Evolutionary conservation across 2,329 filamentous ascomycete genomes (phyloP).

Genomic region (Xylariaceae sp.): DNA sequence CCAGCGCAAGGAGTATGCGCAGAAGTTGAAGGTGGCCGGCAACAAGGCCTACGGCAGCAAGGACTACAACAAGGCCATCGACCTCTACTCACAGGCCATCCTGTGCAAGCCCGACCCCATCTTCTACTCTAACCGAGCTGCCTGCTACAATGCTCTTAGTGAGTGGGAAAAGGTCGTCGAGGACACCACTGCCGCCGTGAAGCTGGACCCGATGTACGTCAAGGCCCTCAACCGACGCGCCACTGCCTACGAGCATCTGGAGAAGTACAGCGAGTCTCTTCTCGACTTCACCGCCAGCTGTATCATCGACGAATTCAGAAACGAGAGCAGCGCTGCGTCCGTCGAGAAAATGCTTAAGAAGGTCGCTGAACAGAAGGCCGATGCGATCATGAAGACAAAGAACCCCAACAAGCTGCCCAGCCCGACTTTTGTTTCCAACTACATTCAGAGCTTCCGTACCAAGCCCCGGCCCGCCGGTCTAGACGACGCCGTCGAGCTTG

Average conservation of each 20-base stretch:
- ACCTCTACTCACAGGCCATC: slow-evolving; percentile 92
- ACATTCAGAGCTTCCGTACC: slow-evolving; percentile 94
- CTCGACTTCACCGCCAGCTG: slow-evolving; percentile 98
- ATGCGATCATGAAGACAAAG: slow-evolving; percentile 76
- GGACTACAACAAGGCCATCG: slow-evolving; percentile 89
- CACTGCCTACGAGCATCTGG: slow-evolving; percentile 91
- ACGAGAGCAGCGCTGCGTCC: slow-evolving; percentile 78
- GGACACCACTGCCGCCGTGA: slow-evolving; percentile 91
- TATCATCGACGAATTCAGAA: slow-evolving; percentile 97
- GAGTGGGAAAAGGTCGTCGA: slow-evolving; percentile 96
- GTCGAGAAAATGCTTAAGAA: slow-evolving; percentile 94
- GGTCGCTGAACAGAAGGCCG: slow-evolving; percentile 90
- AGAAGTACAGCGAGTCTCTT: slow-evolving; percentile 86
- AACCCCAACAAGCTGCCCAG: slow-evolving; percentile 85
- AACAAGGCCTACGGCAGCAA: slow-evolving; percentile 96
- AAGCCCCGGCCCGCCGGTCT: slow-evolving; percentile 75
- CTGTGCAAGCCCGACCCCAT: slow-evolving; percentile 96
- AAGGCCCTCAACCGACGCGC: slow-evolving; percentile 96
- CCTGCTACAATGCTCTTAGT: slow-evolving; percentile 89
- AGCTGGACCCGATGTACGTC: slow-evolving; percentile 90
- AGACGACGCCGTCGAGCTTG: slow-evolving; percentile 72
- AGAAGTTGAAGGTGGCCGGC: slow-evolving; percentile 87
- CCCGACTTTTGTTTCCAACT: slow-evolving; percentile 96
- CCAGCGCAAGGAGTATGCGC: slow-evolving; percentile 80
- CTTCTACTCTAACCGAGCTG: slow-evolving; percentile 97